phyloP scores from a whole-genome alignment of 345 rosid genomes.

The Eucalyptus curtisii region DNA sequence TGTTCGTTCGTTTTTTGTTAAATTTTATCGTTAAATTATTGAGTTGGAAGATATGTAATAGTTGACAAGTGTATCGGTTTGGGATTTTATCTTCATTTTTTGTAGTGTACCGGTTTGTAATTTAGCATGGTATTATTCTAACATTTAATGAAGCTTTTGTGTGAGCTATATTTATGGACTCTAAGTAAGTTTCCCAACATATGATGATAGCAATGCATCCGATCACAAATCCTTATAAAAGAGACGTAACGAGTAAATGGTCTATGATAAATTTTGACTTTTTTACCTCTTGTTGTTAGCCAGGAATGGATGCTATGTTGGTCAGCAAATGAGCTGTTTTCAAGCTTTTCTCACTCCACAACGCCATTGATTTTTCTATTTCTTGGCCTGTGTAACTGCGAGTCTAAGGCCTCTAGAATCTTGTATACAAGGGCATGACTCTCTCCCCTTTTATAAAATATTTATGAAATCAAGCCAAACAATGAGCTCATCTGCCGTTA shows the following conservation, averaged over 20 bases:
- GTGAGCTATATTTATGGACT: neutral
- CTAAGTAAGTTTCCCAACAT: neutral
- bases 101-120: fast-evolving
- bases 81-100: too few relatives aligned
- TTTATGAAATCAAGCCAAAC: neutral
- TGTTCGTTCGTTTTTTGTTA: fast-evolving
- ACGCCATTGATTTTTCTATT: neutral
- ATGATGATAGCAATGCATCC: neutral
- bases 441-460: neutral
- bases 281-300: neutral
- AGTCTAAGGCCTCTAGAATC: neutral
- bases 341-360: neutral
- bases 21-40: too few relatives aligned
- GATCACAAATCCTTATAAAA: neutral
- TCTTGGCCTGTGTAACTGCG: neutral
- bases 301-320: neutral
- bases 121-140: too few relatives aligned
- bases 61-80: fast-evolving
- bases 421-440: neutral
- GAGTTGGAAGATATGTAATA: fast-evolving
- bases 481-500: neutral
- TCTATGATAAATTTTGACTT: neutral
- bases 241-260: neutral
- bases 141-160: neutral
- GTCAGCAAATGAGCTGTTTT: neutral